Evolutionary conservation across 2,329 filamentous ascomycete genomes (phyloP).

Genomic region (Mollisiaceae sp.): DNA sequence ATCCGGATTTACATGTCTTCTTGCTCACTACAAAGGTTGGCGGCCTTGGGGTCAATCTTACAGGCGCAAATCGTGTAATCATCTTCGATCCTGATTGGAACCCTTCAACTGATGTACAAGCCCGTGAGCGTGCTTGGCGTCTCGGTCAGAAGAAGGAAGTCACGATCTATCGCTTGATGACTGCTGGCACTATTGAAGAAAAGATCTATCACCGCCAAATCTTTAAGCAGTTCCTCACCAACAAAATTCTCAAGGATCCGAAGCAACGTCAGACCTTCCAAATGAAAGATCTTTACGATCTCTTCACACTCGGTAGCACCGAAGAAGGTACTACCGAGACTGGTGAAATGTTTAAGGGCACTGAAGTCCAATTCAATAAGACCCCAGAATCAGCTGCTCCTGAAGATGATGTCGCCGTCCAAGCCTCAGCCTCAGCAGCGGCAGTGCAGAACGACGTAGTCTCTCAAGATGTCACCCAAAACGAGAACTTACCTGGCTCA

Average conservation of each 20-base stretch:
- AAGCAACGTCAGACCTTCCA: slow-evolving; percentile 93
- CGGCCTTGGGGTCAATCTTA: slow-evolving; percentile 91
- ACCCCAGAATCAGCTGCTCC: slow-evolving; percentile 37
- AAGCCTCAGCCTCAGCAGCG: slow-evolving; percentile 18
- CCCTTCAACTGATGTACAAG: slow-evolving; percentile 93
- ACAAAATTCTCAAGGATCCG: slow-evolving; percentile 93
- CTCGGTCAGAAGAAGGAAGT: slow-evolving; percentile 94
- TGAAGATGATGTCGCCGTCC: slow-evolving; percentile 28
- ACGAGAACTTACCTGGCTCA: neutral
- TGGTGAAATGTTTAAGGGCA: slow-evolving; percentile 84
- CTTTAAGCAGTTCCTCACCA: slow-evolving; percentile 96
- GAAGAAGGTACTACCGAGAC: slow-evolving; percentile 79
- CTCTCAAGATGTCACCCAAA: slow-evolving; percentile 22
- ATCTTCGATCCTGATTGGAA: slow-evolving; percentile 99
- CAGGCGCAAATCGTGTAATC: slow-evolving; percentile 92
- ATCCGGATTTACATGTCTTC: slow-evolving; percentile 82
- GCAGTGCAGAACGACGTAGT: slow-evolving; percentile 27
- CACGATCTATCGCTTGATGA: slow-evolving; percentile 97
- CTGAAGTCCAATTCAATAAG: slow-evolving; percentile 71
- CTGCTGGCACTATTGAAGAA: slow-evolving; percentile 95
- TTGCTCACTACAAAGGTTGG: slow-evolving; percentile 95
- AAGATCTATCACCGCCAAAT: slow-evolving; percentile 99
- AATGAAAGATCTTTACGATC: slow-evolving; percentile 85
- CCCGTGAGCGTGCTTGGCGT: slow-evolving; percentile 93
- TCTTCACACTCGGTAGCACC: slow-evolving; percentile 79